Conservation (phyloP, 805 yeast species). For the Metschnikowia koreensis region DNA sequence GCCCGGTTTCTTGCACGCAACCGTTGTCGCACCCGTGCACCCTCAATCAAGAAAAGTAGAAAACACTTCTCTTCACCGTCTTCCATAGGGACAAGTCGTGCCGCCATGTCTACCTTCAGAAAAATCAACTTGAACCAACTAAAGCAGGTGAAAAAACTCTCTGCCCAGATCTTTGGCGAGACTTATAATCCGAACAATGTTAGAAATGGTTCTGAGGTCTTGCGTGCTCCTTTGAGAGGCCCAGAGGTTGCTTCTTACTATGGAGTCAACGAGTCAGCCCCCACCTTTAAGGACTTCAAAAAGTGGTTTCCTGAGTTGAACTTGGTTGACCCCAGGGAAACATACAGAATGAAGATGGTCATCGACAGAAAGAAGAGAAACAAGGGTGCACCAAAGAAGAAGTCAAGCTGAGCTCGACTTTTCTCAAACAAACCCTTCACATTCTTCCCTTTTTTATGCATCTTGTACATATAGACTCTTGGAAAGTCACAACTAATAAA, state of each 20-base stretch:
- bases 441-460: neutral
- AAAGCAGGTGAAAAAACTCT: constrained; percentile 54
- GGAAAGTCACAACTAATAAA: neutral
- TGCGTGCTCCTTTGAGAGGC: constrained; percentile 69
- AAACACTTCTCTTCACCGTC: constrained; percentile 1
- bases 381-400: constrained; percentile 84
- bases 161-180: constrained; percentile 66
- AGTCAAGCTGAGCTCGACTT: constrained; percentile 23
- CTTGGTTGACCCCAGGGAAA: constrained; percentile 67
- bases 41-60: neutral
- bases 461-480: constrained; percentile 8
- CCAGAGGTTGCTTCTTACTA: constrained; percentile 68
- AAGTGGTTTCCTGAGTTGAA: constrained; percentile 49
- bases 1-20: neutral
- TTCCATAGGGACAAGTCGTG: too few relatives aligned
- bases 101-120: constrained; percentile 13
- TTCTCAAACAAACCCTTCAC: neutral
- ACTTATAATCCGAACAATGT: constrained; percentile 62
- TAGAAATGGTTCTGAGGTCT: constrained; percentile 72
- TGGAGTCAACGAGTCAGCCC: constrained; percentile 64
- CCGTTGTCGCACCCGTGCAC: constrained; percentile 7
- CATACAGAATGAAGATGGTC: constrained; percentile 63
- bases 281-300: constrained; percentile 60
- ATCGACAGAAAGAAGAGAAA: constrained; percentile 75
- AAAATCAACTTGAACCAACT: constrained; percentile 49